Evolutionary conservation across 257 asterid genomes (phyloP), one percentile per base, ranked within the genome.

Genomic region (Rubia yunnanensis): DNA sequence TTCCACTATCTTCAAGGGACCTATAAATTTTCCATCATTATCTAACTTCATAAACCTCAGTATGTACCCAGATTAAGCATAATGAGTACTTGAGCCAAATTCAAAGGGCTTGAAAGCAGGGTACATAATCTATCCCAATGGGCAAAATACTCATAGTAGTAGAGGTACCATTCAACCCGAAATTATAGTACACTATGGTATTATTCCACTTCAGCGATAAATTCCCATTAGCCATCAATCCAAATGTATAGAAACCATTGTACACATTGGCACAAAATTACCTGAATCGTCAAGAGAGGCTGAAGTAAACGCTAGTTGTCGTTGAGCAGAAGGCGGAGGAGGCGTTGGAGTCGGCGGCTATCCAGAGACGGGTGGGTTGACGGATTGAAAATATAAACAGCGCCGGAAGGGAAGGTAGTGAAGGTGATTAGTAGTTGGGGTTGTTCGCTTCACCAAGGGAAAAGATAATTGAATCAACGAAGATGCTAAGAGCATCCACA

Each of bases 11-110:
- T 60, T 57, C 70, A 4, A 68, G 17, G 14, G 82, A 80, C 64
- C 97, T 88, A 56, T 88, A 86, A 71, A 90, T 84, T 90, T 90
- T 2, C 97, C 95, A 80, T 90, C 97, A 46, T 2, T 39, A 27
- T 85, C 97, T 49, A 90, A 68, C 70, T 78, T 84, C 57, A 90
- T 63, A 57, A 82, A 87, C 75, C 97, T 78, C 28, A 87, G 49
- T 35, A 79, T 70, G 54, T 71, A 63, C 2, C 87, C 91, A 60
- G 80, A 83, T n/a, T 65, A 85, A 0, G 79, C 86, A 59, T 76
- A 87, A 76, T 90, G 92, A 59, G 88, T 85, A 69, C 92, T 81
- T 82, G 83, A 53, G 83, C 94, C 64, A 85, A 78, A 10, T 44
- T 53, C 4, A 76, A 69, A 32, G 81, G 70, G 63, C 11, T 72